These are phyloP conservation scores for Dactylorhiza incarnata DNA, from an alignment of 106 monocot genomes.

Conservation along the genomic window DNA sequence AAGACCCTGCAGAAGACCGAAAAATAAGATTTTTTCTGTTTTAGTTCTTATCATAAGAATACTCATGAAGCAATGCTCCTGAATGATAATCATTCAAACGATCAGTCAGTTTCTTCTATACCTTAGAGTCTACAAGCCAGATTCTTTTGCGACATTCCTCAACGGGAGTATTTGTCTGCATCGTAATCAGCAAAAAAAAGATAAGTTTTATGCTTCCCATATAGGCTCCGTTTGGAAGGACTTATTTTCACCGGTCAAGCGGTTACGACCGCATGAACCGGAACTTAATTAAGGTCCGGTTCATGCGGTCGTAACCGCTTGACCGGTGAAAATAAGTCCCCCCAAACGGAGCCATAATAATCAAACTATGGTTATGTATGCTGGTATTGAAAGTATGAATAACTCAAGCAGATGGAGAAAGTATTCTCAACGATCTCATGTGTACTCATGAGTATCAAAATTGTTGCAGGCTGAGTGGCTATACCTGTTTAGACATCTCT, in stretches of 20 bases:
- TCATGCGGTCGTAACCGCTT: no score
- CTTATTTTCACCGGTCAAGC: no score
- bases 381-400: no score
- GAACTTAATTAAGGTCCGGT: no score
- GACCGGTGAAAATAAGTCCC: no score
- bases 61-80: neutral
- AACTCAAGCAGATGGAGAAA: no score
- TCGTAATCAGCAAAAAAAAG: neutral
- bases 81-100: neutral
- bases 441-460: neutral
- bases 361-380: no score
- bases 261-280: no score
- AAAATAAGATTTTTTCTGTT: neutral
- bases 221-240: no score
- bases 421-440: neutral
- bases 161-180: conserved; percentile 45
- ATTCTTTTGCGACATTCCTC: conserved; percentile 65
- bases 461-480: conserved; percentile 1
- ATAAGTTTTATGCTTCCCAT: neutral
- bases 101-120: conserved; percentile 4
- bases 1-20: conserved; percentile 45
- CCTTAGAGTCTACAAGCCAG: conserved; percentile 85
- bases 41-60: neutral
- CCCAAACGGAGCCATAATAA: no score
- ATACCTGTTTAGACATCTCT: conserved; percentile 72